Evolutionary conservation across 1,284 basidiomycete species (phyloP).

Genomic region (Singerocomus inundabilis): DNA sequence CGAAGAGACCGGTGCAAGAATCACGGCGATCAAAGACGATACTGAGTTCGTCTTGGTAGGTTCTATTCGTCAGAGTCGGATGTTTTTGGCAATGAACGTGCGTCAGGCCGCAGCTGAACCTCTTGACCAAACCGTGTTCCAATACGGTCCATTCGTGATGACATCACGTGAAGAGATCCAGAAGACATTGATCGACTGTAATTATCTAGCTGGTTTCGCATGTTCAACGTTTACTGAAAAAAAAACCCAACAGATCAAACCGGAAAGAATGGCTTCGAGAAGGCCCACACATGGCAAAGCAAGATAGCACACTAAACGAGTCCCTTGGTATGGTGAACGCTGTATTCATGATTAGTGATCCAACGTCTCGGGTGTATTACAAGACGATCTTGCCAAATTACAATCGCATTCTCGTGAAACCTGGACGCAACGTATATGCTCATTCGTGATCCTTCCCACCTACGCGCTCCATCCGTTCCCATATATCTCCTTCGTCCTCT

Average conservation of each 20-base stretch:
- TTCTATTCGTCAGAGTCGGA: slow-evolving; percentile 8
- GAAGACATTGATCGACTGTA: slow-evolving; percentile 81
- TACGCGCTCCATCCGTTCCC: slow-evolving; percentile 52
- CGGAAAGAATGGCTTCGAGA: slow-evolving; percentile 87
- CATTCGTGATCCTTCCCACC: slow-evolving; percentile 35
- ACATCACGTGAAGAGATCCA: slow-evolving; percentile 78
- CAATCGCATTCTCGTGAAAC: not conserved
- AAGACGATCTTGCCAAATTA: slow-evolving; percentile 2
- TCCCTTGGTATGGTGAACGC: not conserved
- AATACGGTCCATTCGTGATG: slow-evolving; percentile 89
- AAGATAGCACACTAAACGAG: slow-evolving; percentile 56
- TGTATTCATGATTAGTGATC: not conserved
- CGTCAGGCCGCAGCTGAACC: slow-evolving; percentile 80
- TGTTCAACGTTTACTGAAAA: not conserved
- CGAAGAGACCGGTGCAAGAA: slow-evolving; percentile 59
- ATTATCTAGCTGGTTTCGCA: slow-evolving; percentile 24
- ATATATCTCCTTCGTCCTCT: slow-evolving; percentile 31
- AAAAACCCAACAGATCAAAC: slow-evolving; percentile 52
- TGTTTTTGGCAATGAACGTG: slow-evolving; percentile 16
- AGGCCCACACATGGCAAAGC: slow-evolving; percentile 84
- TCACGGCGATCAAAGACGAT: slow-evolving; percentile 55
- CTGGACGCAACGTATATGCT: not conserved
- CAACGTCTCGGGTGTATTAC: not conserved
- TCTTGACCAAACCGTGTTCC: slow-evolving; percentile 83
- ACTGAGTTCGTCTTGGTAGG: slow-evolving; percentile 72